Evolutionary conservation across 495 filamentous ascomycete species (phyloP), one percentile per base, ranked within the genome.

Genomic region (Xylona heveae): DNA sequence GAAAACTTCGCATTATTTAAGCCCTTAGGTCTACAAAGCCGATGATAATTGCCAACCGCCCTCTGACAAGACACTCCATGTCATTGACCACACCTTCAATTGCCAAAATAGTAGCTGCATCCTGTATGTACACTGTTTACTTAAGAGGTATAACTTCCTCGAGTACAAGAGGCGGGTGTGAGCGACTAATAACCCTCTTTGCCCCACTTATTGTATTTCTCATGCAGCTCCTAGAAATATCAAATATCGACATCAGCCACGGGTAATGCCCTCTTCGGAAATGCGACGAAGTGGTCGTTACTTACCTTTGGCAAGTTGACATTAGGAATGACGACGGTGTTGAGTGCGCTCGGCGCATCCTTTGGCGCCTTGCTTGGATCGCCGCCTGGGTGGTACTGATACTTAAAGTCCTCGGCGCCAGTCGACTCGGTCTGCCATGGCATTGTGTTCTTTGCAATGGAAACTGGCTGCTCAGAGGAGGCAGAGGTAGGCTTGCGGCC

Each of bases 161-260:
- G n/a, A n/a, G n/a, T n/a, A n/a, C n/a, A n/a, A n/a, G n/a, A n/a
- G n/a, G n/a, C n/a, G n/a, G n/a, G n/a, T n/a, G n/a, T n/a, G n/a
- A n/a, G n/a, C n/a, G n/a, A n/a, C n/a, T n/a, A n/a, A n/a, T n/a
- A 28, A 22, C 24, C 55, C 31, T 94, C 88, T 69, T 94, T 95
- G 55, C 85, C 88, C 66, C 74, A 93, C 68, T 97, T 97, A 71
- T 97, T 97, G 66, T 71, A 95, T 52, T 72, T 72, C 43, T 95
- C 88, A 58, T 97, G 88, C 35, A 90, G 66, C 30, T 68, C 58
- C 88, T 93, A 37, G 22, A 32, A 40, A 12, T 34, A 26, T 10
- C 21, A 20, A 12, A n/a, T 27, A 19, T 43, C 28, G 29, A 30
- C 21, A 35, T 31, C 33, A 27, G 29, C 19, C 34, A 14, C 24